Percentiles rank a stretch among this genome's conserved stretches.
Evolutionary conservation across 257 asterid genomes (phyloP).

Genomic region (Solanum bukasovii): DNA sequence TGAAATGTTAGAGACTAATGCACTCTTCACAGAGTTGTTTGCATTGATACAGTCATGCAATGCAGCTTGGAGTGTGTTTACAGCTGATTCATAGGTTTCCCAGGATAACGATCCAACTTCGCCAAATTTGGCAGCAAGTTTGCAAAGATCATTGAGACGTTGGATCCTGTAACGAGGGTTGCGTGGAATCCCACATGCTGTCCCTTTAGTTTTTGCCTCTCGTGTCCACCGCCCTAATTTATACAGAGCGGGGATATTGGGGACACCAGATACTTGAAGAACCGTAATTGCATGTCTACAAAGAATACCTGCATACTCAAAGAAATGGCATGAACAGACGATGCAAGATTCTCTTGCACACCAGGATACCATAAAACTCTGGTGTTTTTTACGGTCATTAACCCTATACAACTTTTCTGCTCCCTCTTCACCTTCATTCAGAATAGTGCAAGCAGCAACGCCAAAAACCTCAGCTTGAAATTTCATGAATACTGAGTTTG

Average conservation of each 20-base stretch:
- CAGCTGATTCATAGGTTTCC: constrained; percentile 30
- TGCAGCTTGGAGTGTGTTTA: constrained; percentile 23
- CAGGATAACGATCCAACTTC: constrained; percentile 36
- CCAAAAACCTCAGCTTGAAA: constrained; percentile 43
- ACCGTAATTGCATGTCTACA: constrained; percentile 37
- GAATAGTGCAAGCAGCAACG: constrained; percentile 14
- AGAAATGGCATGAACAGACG: constrained; percentile 28
- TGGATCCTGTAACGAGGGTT: constrained; percentile 16
- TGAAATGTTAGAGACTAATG: constrained; percentile 7
- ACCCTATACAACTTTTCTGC: constrained; percentile 8
- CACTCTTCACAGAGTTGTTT: constrained; percentile 14
- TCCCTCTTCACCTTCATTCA: constrained; percentile 19
- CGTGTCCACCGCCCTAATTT: constrained; percentile 34
- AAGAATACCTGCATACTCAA: constrained; percentile 33
- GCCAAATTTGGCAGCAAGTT: constrained; percentile 24
- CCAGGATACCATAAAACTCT: constrained; percentile 23
- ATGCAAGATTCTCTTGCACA: constrained; percentile 9
- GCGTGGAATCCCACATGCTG: constrained; percentile 2
- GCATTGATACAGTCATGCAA: constrained; percentile 17
- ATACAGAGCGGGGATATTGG: constrained; percentile 24
- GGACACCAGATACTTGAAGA: constrained; percentile 26
- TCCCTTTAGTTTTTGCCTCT: constrained; percentile 19
- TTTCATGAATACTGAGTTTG: constrained; percentile 17
- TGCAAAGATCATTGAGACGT: constrained; percentile 36
- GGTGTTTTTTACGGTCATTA: constrained; percentile 18